A percentile compares a stretch with the other conserved stretches of the same genome.
Evolutionary conservation across 495 filamentous ascomycete species (phyloP).

Genomic region (Polyplosphaeria fusca): DNA sequence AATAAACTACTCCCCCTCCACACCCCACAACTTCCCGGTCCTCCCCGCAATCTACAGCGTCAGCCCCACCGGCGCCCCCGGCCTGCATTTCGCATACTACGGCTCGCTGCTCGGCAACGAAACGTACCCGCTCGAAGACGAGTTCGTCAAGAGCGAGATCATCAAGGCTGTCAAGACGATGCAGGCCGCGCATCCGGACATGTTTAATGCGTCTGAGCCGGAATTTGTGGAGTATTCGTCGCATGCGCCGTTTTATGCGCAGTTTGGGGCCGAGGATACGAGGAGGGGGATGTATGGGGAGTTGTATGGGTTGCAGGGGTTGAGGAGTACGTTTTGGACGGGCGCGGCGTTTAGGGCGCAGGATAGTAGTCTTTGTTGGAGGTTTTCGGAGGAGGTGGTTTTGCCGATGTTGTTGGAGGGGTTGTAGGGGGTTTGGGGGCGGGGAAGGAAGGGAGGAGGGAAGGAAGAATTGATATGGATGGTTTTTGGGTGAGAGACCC

Average conservation of each 20-base stretch:
- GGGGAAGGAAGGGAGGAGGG: too few species aligned
- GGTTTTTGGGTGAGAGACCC: too few species aligned
- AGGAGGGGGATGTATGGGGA: constrained; percentile 49
- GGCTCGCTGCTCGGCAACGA: constrained; percentile 4
- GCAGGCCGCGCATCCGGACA: constrained; percentile 2
- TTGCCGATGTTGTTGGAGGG: constrained; percentile 7
- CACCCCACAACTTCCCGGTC: constrained; percentile 33
- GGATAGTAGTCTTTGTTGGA: constrained; percentile 29
- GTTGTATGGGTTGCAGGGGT: constrained; percentile 52
- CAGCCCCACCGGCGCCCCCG: constrained; percentile 5
- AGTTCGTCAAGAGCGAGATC: constrained; percentile 24
- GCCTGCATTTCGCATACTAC: constrained; percentile 20
- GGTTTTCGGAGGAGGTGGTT: constrained; percentile 20
- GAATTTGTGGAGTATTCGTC: constrained; percentile 34
- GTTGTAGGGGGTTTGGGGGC: constrained; percentile 9
- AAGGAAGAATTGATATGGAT: too few species aligned
- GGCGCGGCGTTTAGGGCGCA: constrained; percentile 43
- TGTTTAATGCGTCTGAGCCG: constrained; percentile 2
- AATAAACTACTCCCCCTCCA: constrained; percentile 37
- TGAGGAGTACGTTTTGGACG: constrained; percentile 52
- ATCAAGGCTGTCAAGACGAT: constrained; percentile 15
- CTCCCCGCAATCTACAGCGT: constrained; percentile 29
- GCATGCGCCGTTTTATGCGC: constrained; percentile 32
- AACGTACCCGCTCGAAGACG: constrained; percentile 14
- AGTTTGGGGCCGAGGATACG: constrained; percentile 41